Conservation (phyloP, 371 early-diverging fungal genomes). For the Globomyces sp. region DNA sequence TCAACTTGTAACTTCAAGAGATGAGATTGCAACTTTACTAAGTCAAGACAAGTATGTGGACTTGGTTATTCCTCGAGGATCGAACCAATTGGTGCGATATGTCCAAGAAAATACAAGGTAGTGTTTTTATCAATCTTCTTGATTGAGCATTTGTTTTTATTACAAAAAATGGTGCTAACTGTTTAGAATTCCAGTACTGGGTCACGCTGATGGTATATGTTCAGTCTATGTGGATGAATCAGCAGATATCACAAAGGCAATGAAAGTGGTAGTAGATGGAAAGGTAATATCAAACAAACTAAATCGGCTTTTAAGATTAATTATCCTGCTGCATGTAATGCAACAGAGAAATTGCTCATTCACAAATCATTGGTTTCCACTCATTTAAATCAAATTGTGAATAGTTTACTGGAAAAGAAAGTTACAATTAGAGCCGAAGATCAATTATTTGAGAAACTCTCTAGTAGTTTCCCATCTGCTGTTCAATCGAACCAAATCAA, state of each 20-base stretch:
- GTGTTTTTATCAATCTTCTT: background rate
- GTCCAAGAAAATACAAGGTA: conserved; percentile 80
- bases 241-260: conserved; percentile 73
- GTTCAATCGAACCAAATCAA: conserved; percentile 2
- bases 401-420: conserved; percentile 29
- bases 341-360: conserved; percentile 89
- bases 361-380: conserved; percentile 56
- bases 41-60: conserved; percentile 90
- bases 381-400: conserved; percentile 34
- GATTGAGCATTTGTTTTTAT: background rate
- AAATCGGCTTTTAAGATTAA: conserved; percentile 56
- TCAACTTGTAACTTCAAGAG: conserved; percentile 85
- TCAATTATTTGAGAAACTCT: background rate
- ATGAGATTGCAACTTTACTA: conserved; percentile 80
- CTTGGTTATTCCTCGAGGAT: conserved; percentile 93
- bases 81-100: conserved; percentile 82
- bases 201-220: conserved; percentile 97
- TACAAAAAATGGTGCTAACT: background rate
- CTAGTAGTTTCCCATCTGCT: background rate
- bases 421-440: conserved; percentile 37
- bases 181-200: conserved; percentile 89
- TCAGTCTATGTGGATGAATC: conserved; percentile 83
- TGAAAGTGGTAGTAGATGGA: conserved; percentile 79
- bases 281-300: conserved; percentile 53
- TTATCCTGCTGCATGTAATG: conserved; percentile 96